Evolutionary conservation across 345 rosid species (phyloP).

Genomic region (Acer yangbiense): DNA sequence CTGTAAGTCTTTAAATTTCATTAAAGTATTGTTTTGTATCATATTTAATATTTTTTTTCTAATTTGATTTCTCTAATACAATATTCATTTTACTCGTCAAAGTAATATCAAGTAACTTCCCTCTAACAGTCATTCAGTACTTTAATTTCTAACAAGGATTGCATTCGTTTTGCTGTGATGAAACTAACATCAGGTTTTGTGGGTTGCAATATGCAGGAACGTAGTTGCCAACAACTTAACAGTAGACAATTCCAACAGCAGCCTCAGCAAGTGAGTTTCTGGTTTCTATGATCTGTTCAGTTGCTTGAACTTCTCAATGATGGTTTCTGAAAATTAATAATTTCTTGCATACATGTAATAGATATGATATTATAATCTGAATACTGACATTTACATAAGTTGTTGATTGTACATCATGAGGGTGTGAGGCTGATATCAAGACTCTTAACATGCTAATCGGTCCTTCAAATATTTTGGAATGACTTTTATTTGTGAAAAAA

Average conservation of each 20-base stretch:
- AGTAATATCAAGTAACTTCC: neutral
- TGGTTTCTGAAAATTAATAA: neutral
- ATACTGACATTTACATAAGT: neutral
- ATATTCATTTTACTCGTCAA: neutral
- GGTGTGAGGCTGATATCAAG: slow-evolving; percentile 5
- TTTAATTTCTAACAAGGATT: neutral
- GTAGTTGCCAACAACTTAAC: slow-evolving; percentile 73
- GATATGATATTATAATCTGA: neutral
- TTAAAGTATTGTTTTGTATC: neutral
- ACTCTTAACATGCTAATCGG: neutral
- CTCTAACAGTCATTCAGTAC: neutral
- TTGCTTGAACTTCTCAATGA: slow-evolving; percentile 3
- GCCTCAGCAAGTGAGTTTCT: slow-evolving; percentile 48
- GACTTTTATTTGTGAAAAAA: neutral
- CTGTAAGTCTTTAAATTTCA: slow-evolving; percentile 43
- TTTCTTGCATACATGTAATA: neutral
- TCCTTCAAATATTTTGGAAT: neutral
- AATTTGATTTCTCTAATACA: neutral
- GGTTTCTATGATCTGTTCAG: neutral
- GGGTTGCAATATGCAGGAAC: slow-evolving; percentile 54
- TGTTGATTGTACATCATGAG: neutral
- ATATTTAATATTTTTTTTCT: neutral
- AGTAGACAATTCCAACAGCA: slow-evolving; percentile 35
- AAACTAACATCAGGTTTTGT: slow-evolving; percentile 12
- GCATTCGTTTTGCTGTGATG: slow-evolving; percentile 4